Conservation (phyloP, 345 rosid species). For the Salix dunnii region DNA sequence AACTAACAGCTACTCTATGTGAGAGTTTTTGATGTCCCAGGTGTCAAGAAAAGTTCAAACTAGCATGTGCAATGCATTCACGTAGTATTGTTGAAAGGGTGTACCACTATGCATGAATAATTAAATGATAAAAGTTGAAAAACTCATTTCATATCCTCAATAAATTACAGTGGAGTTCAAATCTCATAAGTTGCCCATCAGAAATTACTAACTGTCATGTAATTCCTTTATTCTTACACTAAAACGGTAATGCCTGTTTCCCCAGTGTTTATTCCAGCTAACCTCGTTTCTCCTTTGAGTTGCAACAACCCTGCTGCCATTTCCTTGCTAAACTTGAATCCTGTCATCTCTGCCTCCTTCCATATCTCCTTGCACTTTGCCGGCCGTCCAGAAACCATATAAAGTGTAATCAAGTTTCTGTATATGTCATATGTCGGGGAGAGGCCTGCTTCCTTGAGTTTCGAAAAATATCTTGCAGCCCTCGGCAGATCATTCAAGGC, state of each 20-base stretch:
- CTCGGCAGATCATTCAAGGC: constrained; percentile 71
- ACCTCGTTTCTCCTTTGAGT: constrained; percentile 36
- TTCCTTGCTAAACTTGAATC: constrained; percentile 52
- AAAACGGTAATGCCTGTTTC: background rate
- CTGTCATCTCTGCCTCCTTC: constrained; percentile 75
- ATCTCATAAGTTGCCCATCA: background rate
- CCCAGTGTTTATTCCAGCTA: background rate
- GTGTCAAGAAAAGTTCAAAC: background rate
- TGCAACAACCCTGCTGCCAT: constrained; percentile 32
- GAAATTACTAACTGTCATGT: background rate
- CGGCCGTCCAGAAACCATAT: constrained; percentile 50
- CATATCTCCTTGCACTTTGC: constrained; percentile 63
- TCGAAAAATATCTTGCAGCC: constrained; percentile 70
- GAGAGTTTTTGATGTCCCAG: background rate
- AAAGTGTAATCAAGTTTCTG: constrained; percentile 48
- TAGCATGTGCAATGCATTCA: background rate
- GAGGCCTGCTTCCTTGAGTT: constrained; percentile 81
- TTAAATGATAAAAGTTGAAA: background rate
- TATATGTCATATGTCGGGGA: constrained; percentile 69
- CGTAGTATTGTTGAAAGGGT: background rate
- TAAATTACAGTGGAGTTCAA: background rate
- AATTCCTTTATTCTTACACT: background rate
- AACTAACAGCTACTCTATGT: background rate
- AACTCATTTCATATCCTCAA: background rate
- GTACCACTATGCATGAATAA: background rate